Base-by-base conservation (phyloP, 768 basidiomycete species). In the Lactarius trivialis region DNA sequence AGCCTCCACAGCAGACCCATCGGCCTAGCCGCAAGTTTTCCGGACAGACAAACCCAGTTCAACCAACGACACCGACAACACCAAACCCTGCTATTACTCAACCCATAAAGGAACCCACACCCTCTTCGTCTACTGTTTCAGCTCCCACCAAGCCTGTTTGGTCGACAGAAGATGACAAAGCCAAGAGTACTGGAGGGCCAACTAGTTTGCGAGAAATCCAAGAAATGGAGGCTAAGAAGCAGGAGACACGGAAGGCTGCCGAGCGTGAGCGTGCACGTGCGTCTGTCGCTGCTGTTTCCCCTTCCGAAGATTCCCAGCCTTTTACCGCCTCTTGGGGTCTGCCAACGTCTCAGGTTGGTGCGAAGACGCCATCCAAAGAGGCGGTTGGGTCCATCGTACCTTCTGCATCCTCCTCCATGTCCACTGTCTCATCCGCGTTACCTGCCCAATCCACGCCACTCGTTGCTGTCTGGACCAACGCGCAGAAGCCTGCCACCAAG, bases 191-290 rank as follows among this genome's bases (percentile, higher is more conserved):
- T 15, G 73, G 73, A 17, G 68, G 74, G 5, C 75, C 86, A 26
- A 76, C 87, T 39, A 91, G 90, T 64, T 76, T 99, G 39, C 86
- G 94, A 59, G 93, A 98, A 60, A 99, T 99, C 51, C 97, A 99
- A 72, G 93, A 97, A 67, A 86, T 88, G 2, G 97, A 99, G 73
- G 84, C 82, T 8, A 92, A 84, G 75, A 88, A 86, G 69, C 79
- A 82, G 2, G 93, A 92, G 68, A 84, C 81, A 12, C 82, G 88
- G 48, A 95, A 89, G 71, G 80, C 79, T 26, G 84, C 82, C 21
- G 87, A 92, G 65, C 82, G 85, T 66, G 87, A 91, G 66, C 82
- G 82, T 49, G 87, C 90, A 62, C 81, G 83, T 36, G 74, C 78
- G 12, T 77, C 81, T 54, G 85, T 85, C 48, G 74, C 76, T 32